A percentile compares a stretch with the other conserved stretches of the same genome.
These are phyloP conservation scores for Hanseniaspora singularis DNA, from an alignment of 805 yeast species.

Conservation along the genomic window DNA sequence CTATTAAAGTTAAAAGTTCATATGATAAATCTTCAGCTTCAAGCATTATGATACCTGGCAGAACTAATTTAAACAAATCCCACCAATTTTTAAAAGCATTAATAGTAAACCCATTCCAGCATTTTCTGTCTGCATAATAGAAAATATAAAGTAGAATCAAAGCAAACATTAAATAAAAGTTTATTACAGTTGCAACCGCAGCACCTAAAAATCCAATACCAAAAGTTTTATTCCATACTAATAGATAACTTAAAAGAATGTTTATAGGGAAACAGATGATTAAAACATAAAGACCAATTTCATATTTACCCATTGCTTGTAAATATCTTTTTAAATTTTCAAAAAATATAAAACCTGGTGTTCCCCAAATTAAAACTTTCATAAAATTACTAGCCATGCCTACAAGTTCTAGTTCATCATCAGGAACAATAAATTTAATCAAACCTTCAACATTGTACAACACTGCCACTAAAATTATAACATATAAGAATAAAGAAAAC, in stretches of 20 bases:
- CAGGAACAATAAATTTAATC: slow-evolving; percentile 33
- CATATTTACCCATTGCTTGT: slow-evolving; percentile 79
- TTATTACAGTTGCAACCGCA: slow-evolving; percentile 59
- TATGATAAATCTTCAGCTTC: slow-evolving; percentile 68
- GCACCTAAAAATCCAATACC: slow-evolving; percentile 78
- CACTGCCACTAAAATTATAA: slow-evolving; percentile 41
- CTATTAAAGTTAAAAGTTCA: slow-evolving; percentile 56
- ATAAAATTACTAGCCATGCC: slow-evolving; percentile 47
- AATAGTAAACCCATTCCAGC: slow-evolving; percentile 54
- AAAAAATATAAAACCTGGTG: slow-evolving; percentile 67
- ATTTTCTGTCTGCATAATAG: slow-evolving; percentile 49
- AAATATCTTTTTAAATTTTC: slow-evolving; percentile 72
- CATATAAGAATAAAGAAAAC: slow-evolving; percentile 41
- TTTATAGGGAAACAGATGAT: slow-evolving; percentile 59
- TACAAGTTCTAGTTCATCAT: slow-evolving; percentile 43
- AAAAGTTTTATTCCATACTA: slow-evolving; percentile 57
- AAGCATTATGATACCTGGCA: slow-evolving; percentile 69
- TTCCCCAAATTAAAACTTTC: slow-evolving; percentile 49
- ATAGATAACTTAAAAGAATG: slow-evolving; percentile 49
- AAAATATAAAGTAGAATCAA: slow-evolving; percentile 44
- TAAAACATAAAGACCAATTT: slow-evolving; percentile 66
- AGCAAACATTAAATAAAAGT: slow-evolving; percentile 60
- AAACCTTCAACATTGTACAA: slow-evolving; percentile 53
- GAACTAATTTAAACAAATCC: slow-evolving; percentile 46
- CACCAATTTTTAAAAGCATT: slow-evolving; percentile 46